These are phyloP conservation scores for Boletus semigastroideus DNA, from an alignment of 1,284 basidiomycete genomes.

Conservation along the genomic window DNA sequence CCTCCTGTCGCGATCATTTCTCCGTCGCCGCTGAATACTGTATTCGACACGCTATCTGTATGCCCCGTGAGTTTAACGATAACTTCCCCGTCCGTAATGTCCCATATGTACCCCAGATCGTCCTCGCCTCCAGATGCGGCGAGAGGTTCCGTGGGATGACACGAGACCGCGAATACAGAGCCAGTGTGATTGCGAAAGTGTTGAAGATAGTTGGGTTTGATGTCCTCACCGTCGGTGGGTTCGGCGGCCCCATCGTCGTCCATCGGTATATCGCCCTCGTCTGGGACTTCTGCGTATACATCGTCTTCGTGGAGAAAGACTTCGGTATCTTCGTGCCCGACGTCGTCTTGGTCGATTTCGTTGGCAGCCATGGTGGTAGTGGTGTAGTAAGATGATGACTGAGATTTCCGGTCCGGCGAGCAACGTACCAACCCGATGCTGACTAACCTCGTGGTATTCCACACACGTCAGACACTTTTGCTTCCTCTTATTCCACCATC, in stretches of 20 bases:
- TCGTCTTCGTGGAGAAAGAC: conserved; percentile 64
- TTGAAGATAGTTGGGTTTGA: conserved; percentile 65
- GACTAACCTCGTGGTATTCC: conserved; percentile 31
- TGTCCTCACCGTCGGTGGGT: conserved; percentile 32
- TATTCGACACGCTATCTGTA: conserved; percentile 84
- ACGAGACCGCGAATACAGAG: conserved; percentile 85
- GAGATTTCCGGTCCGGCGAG: not conserved
- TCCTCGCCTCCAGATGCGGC: conserved; percentile 95
- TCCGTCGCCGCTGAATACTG: conserved; percentile 85
- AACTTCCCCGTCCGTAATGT: conserved; percentile 79
- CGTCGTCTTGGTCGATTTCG: conserved; percentile 25
- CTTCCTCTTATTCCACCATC: conserved; percentile 44
- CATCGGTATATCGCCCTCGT: conserved; percentile 73
- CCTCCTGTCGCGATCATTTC: conserved; percentile 93
- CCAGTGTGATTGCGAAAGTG: conserved; percentile 60
- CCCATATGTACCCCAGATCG: conserved; percentile 93
- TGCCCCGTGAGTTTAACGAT: conserved; percentile 89
- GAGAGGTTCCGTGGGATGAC: conserved; percentile 84
- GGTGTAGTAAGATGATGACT: conserved; percentile 9
- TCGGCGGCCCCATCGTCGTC: conserved; percentile 62
- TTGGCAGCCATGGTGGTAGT: conserved; percentile 17
- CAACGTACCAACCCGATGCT: conserved; percentile 3
- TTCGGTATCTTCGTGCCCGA: conserved; percentile 44
- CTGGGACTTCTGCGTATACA: conserved; percentile 60
- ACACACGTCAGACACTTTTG: conserved; percentile 18